Evolutionary conservation across 805 yeast species (phyloP).

Genomic region (Candida sanyiensis): DNA sequence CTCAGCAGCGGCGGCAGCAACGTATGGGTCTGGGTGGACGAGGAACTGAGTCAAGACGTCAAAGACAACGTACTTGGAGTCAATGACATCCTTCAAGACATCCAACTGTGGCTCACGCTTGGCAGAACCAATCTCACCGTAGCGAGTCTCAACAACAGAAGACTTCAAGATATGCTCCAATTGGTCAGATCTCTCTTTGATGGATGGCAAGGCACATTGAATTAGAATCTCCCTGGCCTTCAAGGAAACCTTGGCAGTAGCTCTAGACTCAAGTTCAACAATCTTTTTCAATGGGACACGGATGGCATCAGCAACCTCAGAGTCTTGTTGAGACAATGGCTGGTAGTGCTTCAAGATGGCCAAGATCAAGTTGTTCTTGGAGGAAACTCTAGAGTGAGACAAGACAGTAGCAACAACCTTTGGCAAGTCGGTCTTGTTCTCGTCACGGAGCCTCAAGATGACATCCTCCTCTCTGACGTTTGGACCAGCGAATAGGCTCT

Average conservation of each 20-base stretch:
- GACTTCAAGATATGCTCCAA: constrained; percentile 91
- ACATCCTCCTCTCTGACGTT: constrained; percentile 84
- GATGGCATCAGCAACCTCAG: constrained; percentile 62
- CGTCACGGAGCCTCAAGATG: constrained; percentile 80
- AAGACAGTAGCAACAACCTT: constrained; percentile 69
- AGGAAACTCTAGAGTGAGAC: constrained; percentile 90
- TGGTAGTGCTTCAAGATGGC: constrained; percentile 82
- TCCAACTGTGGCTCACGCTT: constrained; percentile 80
- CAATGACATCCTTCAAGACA: constrained; percentile 84
- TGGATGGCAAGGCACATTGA: constrained; percentile 94
- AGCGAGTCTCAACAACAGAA: constrained; percentile 82
- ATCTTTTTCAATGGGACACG: constrained; percentile 68
- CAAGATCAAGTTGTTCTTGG: constrained; percentile 83
- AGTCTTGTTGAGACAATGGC: constrained; percentile 66
- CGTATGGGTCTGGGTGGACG: constrained; percentile 76
- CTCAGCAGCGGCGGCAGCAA: constrained; percentile 93
- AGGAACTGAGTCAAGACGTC: constrained; percentile 93
- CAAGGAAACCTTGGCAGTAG: constrained; percentile 88
- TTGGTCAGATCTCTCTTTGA: constrained; percentile 94
- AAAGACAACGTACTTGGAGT: constrained; percentile 91
- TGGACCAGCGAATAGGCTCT: constrained; percentile 69
- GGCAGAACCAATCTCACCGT: constrained; percentile 75
- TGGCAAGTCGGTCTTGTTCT: constrained; percentile 66
- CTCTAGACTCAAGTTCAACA: constrained; percentile 85
- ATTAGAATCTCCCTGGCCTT: constrained; percentile 95